Conservation (phyloP, 108 stramenopile species). For the Discostella pseudostelligera region DNA sequence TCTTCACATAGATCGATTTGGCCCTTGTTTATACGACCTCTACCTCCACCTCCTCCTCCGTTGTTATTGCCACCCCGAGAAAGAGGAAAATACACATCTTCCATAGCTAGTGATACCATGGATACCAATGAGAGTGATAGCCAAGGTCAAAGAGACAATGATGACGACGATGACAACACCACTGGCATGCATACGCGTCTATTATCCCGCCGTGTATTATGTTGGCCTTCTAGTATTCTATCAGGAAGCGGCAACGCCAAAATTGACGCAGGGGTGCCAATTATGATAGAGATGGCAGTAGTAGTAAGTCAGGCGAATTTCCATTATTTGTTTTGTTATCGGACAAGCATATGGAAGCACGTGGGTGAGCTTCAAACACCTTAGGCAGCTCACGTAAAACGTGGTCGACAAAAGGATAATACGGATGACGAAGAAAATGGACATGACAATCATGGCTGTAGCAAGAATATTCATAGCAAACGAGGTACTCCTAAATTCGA, state of each 20-base stretch:
- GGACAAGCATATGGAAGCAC: conserved; percentile 20
- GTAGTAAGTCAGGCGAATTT: conserved; percentile 3
- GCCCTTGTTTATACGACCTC: background rate
- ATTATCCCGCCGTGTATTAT: conserved; percentile 35
- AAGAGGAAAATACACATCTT: too few relatives aligned
- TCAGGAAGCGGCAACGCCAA: conserved; percentile 3
- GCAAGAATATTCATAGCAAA: background rate
- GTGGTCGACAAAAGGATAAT: conserved; percentile 1
- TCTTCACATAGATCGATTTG: too few relatives aligned
- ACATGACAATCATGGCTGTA: background rate
- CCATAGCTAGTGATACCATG: too few relatives aligned
- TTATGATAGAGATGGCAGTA: background rate
- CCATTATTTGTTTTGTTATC: conserved; percentile 37
- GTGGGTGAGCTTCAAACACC: background rate
- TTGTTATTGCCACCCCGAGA: too few relatives aligned
- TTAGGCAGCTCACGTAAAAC: too few relatives aligned
- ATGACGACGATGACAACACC: conserved; percentile 5
- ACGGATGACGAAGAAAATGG: background rate
- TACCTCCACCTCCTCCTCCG: too few relatives aligned
- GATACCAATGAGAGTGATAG: too few relatives aligned
- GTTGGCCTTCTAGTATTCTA: conserved; percentile 37
- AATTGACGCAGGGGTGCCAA: background rate
- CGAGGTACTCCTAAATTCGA: background rate
- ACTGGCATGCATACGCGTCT: conserved; percentile 29
- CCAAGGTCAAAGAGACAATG: background rate